phyloP scores from a whole-genome alignment of 2,329 filamentous ascomycete genomes.

The Dactylella cylindrospora region DNA sequence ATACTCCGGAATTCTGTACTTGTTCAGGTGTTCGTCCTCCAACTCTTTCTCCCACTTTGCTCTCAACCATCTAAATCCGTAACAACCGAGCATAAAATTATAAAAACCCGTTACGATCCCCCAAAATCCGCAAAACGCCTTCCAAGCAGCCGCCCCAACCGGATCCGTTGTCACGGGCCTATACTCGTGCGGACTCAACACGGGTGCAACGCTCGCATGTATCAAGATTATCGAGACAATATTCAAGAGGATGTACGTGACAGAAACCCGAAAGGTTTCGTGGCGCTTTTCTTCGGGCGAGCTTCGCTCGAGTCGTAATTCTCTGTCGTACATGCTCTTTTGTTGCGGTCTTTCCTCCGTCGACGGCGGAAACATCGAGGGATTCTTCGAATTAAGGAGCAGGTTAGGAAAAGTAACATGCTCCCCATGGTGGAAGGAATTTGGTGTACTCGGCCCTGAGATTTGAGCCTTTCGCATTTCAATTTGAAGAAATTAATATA shows the following conservation, averaged over 20 bases:
- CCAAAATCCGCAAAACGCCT: conserved; percentile 23
- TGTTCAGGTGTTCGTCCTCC: conserved; percentile 25
- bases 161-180: neutral
- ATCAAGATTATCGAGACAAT: conserved; percentile 17
- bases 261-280: conserved; percentile 15
- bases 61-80: neutral
- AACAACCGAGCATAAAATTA: conserved; percentile 17
- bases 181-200: conserved; percentile 21
- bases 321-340: neutral
- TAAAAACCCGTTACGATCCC: conserved; percentile 26
- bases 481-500: too few relatives aligned
- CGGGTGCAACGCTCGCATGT: conserved; percentile 15
- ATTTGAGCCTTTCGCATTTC: too few relatives aligned
- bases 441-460: neutral
- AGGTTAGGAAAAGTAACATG: conserved; percentile 17
- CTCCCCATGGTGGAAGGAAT: conserved; percentile 4
- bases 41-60: conserved; percentile 21
- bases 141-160: conserved; percentile 9
- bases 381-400: conserved; percentile 8
- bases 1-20: conserved; percentile 20
- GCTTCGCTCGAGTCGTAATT: conserved; percentile 15
- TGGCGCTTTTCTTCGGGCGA: conserved; percentile 27
- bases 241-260: conserved; percentile 24
- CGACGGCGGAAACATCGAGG: conserved; percentile 13
- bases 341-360: neutral